These are phyloP conservation scores for Fusarium sp. DNA, from an alignment of 2,329 filamentous ascomycete species.

Conservation along the genomic window DNA sequence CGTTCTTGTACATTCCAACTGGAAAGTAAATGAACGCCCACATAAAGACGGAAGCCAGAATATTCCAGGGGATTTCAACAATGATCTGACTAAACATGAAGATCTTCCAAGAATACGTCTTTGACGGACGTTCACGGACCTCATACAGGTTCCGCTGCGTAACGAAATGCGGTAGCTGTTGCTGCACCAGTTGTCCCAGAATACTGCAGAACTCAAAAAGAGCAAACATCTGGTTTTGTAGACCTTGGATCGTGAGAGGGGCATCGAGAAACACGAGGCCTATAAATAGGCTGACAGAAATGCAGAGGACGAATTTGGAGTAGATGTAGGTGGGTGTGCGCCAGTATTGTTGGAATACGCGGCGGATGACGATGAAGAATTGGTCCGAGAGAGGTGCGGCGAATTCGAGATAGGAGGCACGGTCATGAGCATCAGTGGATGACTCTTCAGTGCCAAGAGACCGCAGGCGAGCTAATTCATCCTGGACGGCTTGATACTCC, in stretches of 20 bases:
- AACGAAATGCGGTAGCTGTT: constrained; percentile 78
- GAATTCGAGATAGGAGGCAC: constrained; percentile 43
- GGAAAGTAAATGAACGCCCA: background rate
- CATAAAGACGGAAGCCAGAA: background rate
- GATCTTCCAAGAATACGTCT: constrained; percentile 75
- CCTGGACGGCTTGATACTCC: constrained; percentile 47
- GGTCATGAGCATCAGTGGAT: background rate
- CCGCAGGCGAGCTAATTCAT: constrained; percentile 47
- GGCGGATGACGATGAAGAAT: constrained; percentile 50
- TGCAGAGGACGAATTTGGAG: constrained; percentile 57
- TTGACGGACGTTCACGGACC: constrained; percentile 73
- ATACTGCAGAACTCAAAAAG: constrained; percentile 79
- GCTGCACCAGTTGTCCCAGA: constrained; percentile 73
- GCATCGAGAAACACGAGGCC: constrained; percentile 76
- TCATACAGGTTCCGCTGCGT: constrained; percentile 77
- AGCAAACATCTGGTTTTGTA: constrained; percentile 78
- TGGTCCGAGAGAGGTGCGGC: constrained; percentile 47
- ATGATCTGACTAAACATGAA: constrained; percentile 72
- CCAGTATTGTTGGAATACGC: constrained; percentile 50
- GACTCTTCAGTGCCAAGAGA: background rate
- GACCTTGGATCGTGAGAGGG: constrained; percentile 69
- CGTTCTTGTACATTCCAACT: background rate
- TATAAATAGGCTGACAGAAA: constrained; percentile 65
- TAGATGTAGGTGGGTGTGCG: constrained; percentile 70
- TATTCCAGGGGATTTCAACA: constrained; percentile 76